A percentile compares a stretch with the other conserved stretches of the same genome.
phyloP scores from a whole-genome alignment of 345 rosid genomes.

The Leavenworthia alabamica region DNA sequence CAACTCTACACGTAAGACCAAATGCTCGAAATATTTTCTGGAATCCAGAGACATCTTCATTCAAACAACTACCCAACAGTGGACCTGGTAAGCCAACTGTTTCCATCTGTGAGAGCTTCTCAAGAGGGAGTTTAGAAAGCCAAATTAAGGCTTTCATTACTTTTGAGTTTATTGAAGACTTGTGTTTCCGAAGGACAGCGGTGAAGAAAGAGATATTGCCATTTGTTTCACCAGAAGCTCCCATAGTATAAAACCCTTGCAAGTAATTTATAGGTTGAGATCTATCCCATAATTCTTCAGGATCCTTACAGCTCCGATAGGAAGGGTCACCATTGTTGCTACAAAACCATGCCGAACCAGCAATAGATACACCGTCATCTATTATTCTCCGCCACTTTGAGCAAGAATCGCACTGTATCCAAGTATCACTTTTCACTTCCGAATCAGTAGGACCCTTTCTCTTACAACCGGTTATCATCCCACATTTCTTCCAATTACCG shows the following conservation, averaged over 20 bases:
- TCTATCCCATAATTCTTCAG: constrained; percentile 72
- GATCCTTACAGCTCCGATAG: constrained; percentile 61
- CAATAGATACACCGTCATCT: constrained; percentile 37
- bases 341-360: constrained; percentile 79
- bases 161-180: constrained; percentile 40
- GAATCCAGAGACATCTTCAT: constrained; percentile 38
- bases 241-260: constrained; percentile 71
- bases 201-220: constrained; percentile 71
- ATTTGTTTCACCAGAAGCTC: constrained; percentile 47
- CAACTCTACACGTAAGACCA: constrained; percentile 64
- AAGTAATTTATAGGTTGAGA: constrained; percentile 49
- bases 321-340: constrained; percentile 71
- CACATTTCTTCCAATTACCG: constrained; percentile 32
- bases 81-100: constrained; percentile 73
- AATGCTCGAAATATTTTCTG: constrained; percentile 69
- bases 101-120: constrained; percentile 76
- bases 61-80: constrained; percentile 37
- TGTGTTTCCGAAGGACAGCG: constrained; percentile 63
- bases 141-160: constrained; percentile 69
- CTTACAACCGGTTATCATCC: constrained; percentile 29
- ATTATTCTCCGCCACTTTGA: constrained; percentile 80
- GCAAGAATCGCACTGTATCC: constrained; percentile 97
- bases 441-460: constrained; percentile 31
- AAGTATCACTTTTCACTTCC: constrained; percentile 43
- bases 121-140: constrained; percentile 65